A percentile compares a stretch with the other conserved stretches of the same genome.
phyloP scores from a whole-genome alignment of 441 rosid genomes.

The Eruca vesicaria region DNA sequence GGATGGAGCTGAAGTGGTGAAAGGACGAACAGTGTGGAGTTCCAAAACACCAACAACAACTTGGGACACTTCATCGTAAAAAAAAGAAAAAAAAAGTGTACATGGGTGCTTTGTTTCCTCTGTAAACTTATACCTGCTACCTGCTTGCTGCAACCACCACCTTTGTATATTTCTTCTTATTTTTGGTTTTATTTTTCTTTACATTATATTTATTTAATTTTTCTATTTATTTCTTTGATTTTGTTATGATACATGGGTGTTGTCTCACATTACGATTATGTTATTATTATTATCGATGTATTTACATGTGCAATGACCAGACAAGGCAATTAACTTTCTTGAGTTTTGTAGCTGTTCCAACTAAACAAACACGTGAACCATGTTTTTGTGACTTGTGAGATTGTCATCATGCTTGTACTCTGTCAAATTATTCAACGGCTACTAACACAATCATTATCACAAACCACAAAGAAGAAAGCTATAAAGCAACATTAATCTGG shows the following conservation, averaged over 20 bases:
- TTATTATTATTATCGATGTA: constrained; percentile 7
- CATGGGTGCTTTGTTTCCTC: constrained; percentile 22
- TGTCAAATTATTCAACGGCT: constrained; percentile 22
- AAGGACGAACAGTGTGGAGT: constrained; percentile 94
- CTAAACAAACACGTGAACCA: constrained; percentile 18
- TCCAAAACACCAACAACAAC: constrained; percentile 50
- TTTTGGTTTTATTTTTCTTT: background rate
- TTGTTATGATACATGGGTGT: background rate
- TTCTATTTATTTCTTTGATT: constrained; percentile 26
- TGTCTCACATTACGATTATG: background rate
- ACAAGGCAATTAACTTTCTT: constrained; percentile 23
- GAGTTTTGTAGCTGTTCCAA: constrained; percentile 27
- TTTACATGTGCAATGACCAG: constrained; percentile 28
- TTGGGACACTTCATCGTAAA: constrained; percentile 21
- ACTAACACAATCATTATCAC: background rate
- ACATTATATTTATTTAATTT: constrained; percentile 38
- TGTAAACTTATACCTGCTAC: constrained; percentile 25
- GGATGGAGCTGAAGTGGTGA: constrained; percentile 85
- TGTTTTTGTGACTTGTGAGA: constrained; percentile 17
- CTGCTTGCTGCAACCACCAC: constrained; percentile 26
- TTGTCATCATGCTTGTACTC: constrained; percentile 23
- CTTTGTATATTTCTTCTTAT: constrained; percentile 29
- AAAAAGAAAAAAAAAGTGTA: background rate
- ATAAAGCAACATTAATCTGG: background rate
- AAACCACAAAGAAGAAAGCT: background rate